Evolutionary conservation across 208 protist species (phyloP), one percentile per base, ranked within the genome.

Genomic region (Acanthamoeba healyi): DNA sequence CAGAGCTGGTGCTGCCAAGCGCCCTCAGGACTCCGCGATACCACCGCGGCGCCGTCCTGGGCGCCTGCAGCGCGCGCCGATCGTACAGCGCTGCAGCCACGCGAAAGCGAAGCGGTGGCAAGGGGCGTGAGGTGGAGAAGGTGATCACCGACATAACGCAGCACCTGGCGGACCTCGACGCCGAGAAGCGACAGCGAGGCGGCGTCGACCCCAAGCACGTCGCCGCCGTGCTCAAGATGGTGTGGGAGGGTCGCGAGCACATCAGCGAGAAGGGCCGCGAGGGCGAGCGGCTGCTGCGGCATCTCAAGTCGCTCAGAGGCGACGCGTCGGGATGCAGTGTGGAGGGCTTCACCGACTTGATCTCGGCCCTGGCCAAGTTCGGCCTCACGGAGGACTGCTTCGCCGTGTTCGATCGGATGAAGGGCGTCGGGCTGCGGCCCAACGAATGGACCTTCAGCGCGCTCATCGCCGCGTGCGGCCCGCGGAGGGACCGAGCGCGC

Each of bases 321-420:
- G 74, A 7, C n/a, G 61, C 49, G 61, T 34, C n/a, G n/a, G 1
- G 46, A n/a, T n/a, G 77, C 77, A 36, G 77, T 29, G 77, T 86
- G 77, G 77, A 86, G 32, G 77, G 77, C 29, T 86, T 58, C 77
- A 86, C 77, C 19, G 77, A 86, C n/a, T 44, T 86, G 29, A 86
- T 86, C 24, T 26, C 77, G 24, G 77, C 44, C 24, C 77, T 86
- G 44, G 77, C 77, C 77, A 51, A 58, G 44, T 58, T 86, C 77
- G 77, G 42, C 14, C 77, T 32, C 26, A 6, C 36, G 10, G 46
- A 86, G 10, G 77, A 86, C 77, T 86, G 77, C 77, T 61, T 86
- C 46, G 77, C 40, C 44, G 77, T 86, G 77, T 86, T 86, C 77
- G 46, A 86, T 4, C 40, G 46, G 24, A 86, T 86, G 77, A 56